Base-by-base conservation (phyloP, 2,329 filamentous ascomycete species). In the Phoma sp. region DNA sequence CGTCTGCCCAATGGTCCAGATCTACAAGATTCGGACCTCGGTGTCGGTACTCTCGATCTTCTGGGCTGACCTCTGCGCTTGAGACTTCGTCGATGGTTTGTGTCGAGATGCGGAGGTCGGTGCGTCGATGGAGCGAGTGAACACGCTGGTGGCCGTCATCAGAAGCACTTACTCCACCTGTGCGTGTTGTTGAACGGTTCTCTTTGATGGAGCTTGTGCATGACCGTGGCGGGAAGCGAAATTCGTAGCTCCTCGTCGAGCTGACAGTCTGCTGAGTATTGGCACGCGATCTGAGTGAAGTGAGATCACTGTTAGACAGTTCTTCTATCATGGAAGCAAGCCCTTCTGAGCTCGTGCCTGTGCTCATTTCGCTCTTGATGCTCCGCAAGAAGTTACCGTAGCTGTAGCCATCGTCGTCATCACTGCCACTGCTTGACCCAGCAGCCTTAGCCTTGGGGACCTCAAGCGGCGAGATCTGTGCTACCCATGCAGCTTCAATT, bases 301-400 rank as follows among this genome's bases (percentile, higher is more conserved):
- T n/a, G 15, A 46, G 17, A 12, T 46, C 43, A 19, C 41, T 46
- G 41, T 46, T 38, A 6, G 41, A 57, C 4, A 51, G 15, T 29
- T 51, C 33, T 12, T 53, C 43, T 6, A 51, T 43, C 55, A 54
- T 50, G n/a, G 36, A 41, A 6, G 39, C 39, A 8, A 51, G 53
- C 22, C 31, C 24, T 15, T 32, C 40, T 13, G 47, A 43, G 29
- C 43, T 51, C n/a, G 43, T 33, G 21, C 46, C 47, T n/a, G 38
- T 43, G 10, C 43, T 51, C 47, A 51, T 43, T 6, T 60, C 51
- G 8, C 45, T 38, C 46, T 51, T 61, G 29, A 62, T 62, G 25
- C 51, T 63, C 4, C 57, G 50, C 29, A 63, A 17, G 37, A 64
- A 61, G 40, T 64, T 63, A 17, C 46, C 37, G 31, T 64, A 63